These are phyloP conservation scores for Penicillium silybi DNA, from an alignment of 495 filamentous ascomycete genomes.

Conservation along the genomic window DNA sequence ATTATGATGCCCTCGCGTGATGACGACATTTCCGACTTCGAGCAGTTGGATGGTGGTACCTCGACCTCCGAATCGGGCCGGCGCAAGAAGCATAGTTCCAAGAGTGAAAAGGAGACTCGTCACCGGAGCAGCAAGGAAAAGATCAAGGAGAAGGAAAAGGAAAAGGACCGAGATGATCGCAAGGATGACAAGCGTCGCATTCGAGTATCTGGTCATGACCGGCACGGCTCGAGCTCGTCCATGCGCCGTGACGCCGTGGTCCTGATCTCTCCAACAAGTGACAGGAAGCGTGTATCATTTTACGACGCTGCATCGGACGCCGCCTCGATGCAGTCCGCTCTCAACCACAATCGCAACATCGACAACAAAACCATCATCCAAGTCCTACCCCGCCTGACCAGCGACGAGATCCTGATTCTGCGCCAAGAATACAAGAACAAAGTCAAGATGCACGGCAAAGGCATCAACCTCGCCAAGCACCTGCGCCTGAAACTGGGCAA, in stretches of 20 bases:
- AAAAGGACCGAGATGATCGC: conserved; percentile 18
- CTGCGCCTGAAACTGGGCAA: conserved; percentile 72
- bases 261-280: conserved; percentile 27
- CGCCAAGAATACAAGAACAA: conserved; percentile 85
- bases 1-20: conserved; percentile 45
- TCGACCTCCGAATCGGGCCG: conserved; percentile 33
- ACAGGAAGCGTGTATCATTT: conserved; percentile 50
- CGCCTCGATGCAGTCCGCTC: conserved; percentile 64
- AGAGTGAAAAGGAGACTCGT: conserved; percentile 17
- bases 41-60: conserved; percentile 32
- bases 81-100: conserved; percentile 25
- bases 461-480: conserved; percentile 95
- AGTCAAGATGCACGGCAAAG: conserved; percentile 74
- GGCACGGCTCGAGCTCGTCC: conserved; percentile 25
- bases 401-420: conserved; percentile 80
- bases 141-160: conserved; percentile 20
- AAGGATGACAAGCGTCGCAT: conserved; percentile 34
- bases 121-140: conserved; percentile 21
- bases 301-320: conserved; percentile 83
- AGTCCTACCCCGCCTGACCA: conserved; percentile 76
- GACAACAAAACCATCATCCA: conserved; percentile 71
- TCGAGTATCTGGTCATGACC: conserved; percentile 24
- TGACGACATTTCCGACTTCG: conserved; percentile 50
- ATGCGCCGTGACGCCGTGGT: conserved; percentile 20
- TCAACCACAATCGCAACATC: conserved; percentile 62